phyloP scores from a whole-genome alignment of 257 asterid species.

The Marsdenia floribunda region DNA sequence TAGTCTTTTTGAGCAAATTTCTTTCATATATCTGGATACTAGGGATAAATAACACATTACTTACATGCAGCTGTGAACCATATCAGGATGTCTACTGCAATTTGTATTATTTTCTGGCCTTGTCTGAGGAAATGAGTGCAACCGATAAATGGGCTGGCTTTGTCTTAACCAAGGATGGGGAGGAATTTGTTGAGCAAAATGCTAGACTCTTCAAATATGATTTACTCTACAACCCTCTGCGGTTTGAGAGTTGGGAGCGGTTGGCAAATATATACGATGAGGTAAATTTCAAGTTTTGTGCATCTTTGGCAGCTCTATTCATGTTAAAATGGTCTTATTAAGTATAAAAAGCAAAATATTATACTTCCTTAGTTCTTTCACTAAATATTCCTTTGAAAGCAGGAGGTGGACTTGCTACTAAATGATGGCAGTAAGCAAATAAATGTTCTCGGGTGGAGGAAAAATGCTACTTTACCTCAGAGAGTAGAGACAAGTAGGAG shows the following conservation, averaged over 20 bases:
- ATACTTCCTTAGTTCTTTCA: background rate
- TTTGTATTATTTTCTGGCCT: constrained; percentile 83
- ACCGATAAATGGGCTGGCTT: constrained; percentile 99
- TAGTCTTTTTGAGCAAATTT: background rate
- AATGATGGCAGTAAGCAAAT: constrained; percentile 99
- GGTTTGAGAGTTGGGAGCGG: constrained; percentile 96
- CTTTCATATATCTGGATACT: constrained; percentile 3
- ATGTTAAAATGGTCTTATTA: background rate
- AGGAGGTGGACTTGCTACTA: constrained; percentile 97
- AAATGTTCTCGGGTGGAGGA: constrained; percentile 87
- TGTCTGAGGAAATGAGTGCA: constrained; percentile 87
- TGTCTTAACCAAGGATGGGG: constrained; percentile 95
- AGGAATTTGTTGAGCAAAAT: constrained; percentile 76
- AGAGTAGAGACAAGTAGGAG: constrained; percentile 99
- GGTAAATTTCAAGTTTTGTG: constrained; percentile 38
- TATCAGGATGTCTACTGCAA: constrained; percentile 81
- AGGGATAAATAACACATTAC: constrained; percentile 11
- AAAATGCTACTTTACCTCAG: constrained; percentile 57
- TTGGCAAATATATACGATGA: constrained; percentile 95
- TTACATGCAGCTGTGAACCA: constrained; percentile 74
- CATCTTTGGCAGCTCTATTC: constrained; percentile 15
- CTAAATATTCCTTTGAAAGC: constrained; percentile 23
- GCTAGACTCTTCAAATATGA: constrained; percentile 92
- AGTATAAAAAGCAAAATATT: background rate
- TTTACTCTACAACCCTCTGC: constrained; percentile 79